Evolutionary conservation across 768 basidiomycete species (phyloP), one percentile per base, ranked within the genome.

Genomic region (Pulveroboletus frians): DNA sequence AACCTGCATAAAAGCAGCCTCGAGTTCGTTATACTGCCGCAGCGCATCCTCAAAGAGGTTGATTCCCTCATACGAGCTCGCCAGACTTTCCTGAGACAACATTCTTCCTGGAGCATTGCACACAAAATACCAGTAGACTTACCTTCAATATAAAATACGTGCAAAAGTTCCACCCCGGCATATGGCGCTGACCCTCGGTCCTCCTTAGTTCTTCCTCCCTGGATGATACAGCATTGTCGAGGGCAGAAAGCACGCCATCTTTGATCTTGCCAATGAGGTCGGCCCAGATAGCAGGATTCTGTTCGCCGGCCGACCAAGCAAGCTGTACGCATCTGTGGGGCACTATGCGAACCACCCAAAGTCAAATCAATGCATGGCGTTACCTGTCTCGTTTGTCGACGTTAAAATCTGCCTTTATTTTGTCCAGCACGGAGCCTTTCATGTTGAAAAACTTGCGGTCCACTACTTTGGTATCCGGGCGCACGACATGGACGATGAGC

Each of bases 81-180:
- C 93, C 29, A 99, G 73, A 53, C 88, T 93, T 81, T 98, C 96
- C 95, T 98, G 60, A 43, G 39, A 49, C 34, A 5, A 55, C 45
- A 30, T 32, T 49, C 18, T 41, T 40, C 34, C 36, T 23, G 21
- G 11, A 36, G n/a, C 2, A 21, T 43, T 31, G 27, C 26, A 2
- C 18, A 39, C 36, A 26, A 27, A 21, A 23, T 45, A 38, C 34
- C 48, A 46, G 46, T 50, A 43, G n/a, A 44, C 74, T 49, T 47
- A 92, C 95, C 83, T 98, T 99, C 32, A 94, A 74, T 43, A 93
- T 82, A 68, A 97, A 97, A 73, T 94, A 98, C 0, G 88, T 93
- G 65, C 93, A 94, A 64, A 96, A 99, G 63, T 96, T 96, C 96
- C 96, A 99, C 9, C 96, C 95, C 1, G 92, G 92, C 81, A 93